Conservation (phyloP, 169 alveolate genomes). For the Plasmodium vivax region DNA sequence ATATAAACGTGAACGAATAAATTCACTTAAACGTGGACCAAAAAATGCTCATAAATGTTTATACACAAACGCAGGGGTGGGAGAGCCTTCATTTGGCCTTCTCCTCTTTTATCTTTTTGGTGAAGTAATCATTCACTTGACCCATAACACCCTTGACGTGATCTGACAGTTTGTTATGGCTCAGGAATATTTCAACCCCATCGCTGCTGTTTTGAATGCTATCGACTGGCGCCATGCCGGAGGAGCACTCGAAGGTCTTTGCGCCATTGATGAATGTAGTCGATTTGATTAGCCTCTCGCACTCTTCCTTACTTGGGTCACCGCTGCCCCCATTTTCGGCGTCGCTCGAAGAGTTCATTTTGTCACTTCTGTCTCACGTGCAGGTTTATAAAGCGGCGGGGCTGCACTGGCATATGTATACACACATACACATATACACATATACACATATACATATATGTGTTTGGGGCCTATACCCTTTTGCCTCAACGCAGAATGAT, state of each 20-base stretch:
- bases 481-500: not conserved
- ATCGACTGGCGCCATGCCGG: slow-evolving; percentile 13
- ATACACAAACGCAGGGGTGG: not conserved
- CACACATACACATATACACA: not conserved
- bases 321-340: not conserved
- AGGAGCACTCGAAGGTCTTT: slow-evolving; percentile 58
- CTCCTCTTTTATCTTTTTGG: slow-evolving; percentile 63
- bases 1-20: not conserved
- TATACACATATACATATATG: slow-evolving; percentile 10
- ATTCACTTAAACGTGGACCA: not conserved
- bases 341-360: slow-evolving; percentile 9
- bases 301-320: slow-evolving; percentile 1
- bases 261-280: slow-evolving; percentile 59
- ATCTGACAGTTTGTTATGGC: slow-evolving; percentile 27
- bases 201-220: slow-evolving; percentile 5
- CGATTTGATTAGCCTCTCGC: slow-evolving; percentile 30
- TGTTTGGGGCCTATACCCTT: not conserved
- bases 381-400: not conserved
- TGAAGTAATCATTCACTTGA: slow-evolving; percentile 50
- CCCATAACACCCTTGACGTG: slow-evolving; percentile 67
- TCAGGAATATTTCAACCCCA: slow-evolving; percentile 47
- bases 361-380: not conserved
- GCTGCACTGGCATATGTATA: not conserved
- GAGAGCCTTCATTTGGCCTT: not conserved
- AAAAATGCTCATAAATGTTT: not conserved